A percentile compares a stretch with the other conserved stretches of the same genome.
phyloP scores from a whole-genome alignment of 2,329 filamentous ascomycete species.

The Scopulariopsis brevicaulis region DNA sequence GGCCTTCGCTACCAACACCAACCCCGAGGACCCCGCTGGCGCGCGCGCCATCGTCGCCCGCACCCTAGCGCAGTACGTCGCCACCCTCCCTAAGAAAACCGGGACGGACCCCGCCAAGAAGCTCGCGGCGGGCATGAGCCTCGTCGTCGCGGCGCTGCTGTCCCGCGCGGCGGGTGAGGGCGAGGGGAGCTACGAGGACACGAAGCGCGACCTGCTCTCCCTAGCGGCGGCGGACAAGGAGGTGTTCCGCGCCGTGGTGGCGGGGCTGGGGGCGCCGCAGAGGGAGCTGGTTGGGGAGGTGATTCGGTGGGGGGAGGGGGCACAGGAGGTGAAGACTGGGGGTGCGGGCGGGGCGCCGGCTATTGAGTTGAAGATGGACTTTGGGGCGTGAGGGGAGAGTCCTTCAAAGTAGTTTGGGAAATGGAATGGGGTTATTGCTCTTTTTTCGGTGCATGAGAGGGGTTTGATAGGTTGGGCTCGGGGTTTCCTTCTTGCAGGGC shows the following conservation, averaged over 20 bases:
- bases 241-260: slow-evolving; percentile 65
- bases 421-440: background rate
- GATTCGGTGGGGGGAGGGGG: slow-evolving; percentile 49
- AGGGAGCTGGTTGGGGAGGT: slow-evolving; percentile 73
- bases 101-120: slow-evolving; percentile 14
- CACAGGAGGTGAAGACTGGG: slow-evolving; percentile 22
- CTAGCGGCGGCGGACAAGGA: slow-evolving; percentile 64
- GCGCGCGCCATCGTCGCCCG: slow-evolving; percentile 61
- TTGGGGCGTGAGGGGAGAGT: slow-evolving; percentile 35
- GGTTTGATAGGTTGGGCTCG: background rate
- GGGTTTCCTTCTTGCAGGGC: too few species aligned
- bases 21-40: slow-evolving; percentile 69
- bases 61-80: slow-evolving; percentile 63
- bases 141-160: slow-evolving; percentile 70
- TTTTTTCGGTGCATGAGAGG: background rate
- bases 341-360: slow-evolving; percentile 50
- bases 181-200: slow-evolving; percentile 54
- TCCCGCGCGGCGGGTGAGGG: slow-evolving; percentile 57
- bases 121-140: slow-evolving; percentile 52
- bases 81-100: slow-evolving; percentile 22
- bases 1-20: slow-evolving; percentile 58
- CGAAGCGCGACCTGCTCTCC: slow-evolving; percentile 66
- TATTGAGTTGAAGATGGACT: slow-evolving; percentile 93
- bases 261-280: slow-evolving; percentile 56
- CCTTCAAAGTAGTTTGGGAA: background rate